Percentiles rank a stretch among this genome's conserved stretches.
phyloP scores from a whole-genome alignment of 2,329 filamentous ascomycete species.

The Annulohypoxylon truncatum region DNA sequence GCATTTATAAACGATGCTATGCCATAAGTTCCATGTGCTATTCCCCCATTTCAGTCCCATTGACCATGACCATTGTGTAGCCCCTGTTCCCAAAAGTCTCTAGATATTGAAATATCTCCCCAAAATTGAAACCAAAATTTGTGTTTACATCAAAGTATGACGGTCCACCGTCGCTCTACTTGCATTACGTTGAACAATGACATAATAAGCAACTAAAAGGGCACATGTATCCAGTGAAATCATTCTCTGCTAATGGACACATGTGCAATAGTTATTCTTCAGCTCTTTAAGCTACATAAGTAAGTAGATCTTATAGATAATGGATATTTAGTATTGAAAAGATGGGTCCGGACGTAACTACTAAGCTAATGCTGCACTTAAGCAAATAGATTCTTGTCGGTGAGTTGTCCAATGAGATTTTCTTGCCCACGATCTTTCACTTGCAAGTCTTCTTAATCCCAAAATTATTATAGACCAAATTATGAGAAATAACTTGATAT shows the following conservation, averaged over 20 bases:
- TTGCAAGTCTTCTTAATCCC: background rate
- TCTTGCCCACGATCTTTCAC: background rate
- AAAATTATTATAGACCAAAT: background rate
- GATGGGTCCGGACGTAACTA: background rate
- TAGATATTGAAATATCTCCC: background rate
- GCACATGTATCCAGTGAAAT: background rate
- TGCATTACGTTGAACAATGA: background rate
- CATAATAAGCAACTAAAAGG: background rate
- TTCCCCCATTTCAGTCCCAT: background rate
- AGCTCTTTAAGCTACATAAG: background rate
- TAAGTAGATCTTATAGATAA: background rate
- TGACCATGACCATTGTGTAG: too few species aligned
- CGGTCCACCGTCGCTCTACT: background rate
- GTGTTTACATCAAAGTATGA: background rate
- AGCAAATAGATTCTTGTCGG: slow-evolving; percentile 1
- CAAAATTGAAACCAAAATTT: too few species aligned
- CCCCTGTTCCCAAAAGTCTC: too few species aligned
- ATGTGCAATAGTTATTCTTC: background rate
- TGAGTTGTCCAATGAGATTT: slow-evolving; percentile 1
- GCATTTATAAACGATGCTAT: background rate
- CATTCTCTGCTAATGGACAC: too few species aligned
- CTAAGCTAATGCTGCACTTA: background rate
- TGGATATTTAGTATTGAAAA: background rate
- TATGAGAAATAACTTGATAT: background rate
- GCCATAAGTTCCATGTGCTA: background rate